Evolutionary conservation across 345 rosid genomes (phyloP).

Genomic region (Microcos paniculata): DNA sequence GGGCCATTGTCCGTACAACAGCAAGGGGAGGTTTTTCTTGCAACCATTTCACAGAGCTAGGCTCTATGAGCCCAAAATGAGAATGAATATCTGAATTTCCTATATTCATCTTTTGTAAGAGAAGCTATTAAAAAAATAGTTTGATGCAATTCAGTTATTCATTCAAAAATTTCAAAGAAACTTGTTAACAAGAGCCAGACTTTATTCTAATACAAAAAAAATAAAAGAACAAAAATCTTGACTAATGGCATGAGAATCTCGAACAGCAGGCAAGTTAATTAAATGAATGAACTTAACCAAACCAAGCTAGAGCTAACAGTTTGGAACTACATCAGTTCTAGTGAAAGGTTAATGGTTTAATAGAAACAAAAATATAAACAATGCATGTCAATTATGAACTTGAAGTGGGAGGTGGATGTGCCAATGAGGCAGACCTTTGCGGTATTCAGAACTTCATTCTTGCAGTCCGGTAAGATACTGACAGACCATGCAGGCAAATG

Average conservation of each 20-base stretch:
- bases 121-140: not conserved
- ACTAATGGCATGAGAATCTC: not conserved
- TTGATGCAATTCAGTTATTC: not conserved
- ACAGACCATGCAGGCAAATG: constrained; percentile 93
- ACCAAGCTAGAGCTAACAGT: not conserved
- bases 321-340: not conserved
- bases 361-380: not conserved
- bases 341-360: no score
- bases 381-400: not conserved
- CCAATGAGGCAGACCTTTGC: constrained; percentile 67
- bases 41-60: not conserved
- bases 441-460: constrained; percentile 77
- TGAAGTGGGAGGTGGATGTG: not conserved
- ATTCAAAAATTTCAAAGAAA: not conserved
- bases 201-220: not conserved
- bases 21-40: not conserved
- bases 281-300: not conserved
- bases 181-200: not conserved
- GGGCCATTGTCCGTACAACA: not conserved
- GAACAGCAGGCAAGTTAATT: not conserved
- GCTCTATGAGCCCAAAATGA: not conserved
- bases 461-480: constrained; percentile 97
- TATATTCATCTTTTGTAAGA: not conserved
- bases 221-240: not conserved
- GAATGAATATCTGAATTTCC: not conserved